Evolutionary conservation across 352 stramenopile genomes (phyloP).

Genomic region (Blastocystis sp.): DNA sequence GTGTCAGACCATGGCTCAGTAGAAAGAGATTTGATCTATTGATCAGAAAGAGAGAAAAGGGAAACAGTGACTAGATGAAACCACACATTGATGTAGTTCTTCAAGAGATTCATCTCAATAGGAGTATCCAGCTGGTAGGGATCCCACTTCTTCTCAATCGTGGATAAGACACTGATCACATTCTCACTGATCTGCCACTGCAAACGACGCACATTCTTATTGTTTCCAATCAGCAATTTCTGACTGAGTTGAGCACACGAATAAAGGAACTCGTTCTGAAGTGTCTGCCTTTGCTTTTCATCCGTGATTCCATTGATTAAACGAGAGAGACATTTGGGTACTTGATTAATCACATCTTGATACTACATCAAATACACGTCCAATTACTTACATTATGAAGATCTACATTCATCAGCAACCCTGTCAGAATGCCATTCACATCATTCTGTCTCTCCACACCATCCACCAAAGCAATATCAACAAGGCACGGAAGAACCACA

Average conservation of each 20-base stretch:
- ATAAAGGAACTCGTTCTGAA: constrained; percentile 29
- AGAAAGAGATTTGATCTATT: constrained; percentile 39
- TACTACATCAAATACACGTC: background rate
- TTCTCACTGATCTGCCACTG: constrained; percentile 34
- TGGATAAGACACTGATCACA: constrained; percentile 21
- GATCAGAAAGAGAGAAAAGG: background rate
- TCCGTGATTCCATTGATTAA: background rate
- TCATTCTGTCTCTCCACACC: constrained; percentile 7
- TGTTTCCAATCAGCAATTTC: background rate
- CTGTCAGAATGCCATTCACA: constrained; percentile 24
- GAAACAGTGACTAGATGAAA: constrained; percentile 27
- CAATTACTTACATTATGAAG: background rate
- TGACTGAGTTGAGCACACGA: constrained; percentile 7
- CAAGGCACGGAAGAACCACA: background rate
- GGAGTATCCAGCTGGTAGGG: constrained; percentile 17
- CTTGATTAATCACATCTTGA: background rate
- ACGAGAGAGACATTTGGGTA: background rate
- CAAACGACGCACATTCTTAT: background rate
- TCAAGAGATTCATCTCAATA: background rate
- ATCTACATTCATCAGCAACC: constrained; percentile 21
- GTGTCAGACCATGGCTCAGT: constrained; percentile 42
- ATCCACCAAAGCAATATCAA: background rate
- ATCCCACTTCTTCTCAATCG: constrained; percentile 37
- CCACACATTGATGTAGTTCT: constrained; percentile 51
- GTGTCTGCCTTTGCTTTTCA: background rate